Percentiles rank a stretch among this genome's conserved stretches.
Conservation (phyloP, 2,329 filamentous ascomycete species). For the Nannizzia gypsea region DNA sequence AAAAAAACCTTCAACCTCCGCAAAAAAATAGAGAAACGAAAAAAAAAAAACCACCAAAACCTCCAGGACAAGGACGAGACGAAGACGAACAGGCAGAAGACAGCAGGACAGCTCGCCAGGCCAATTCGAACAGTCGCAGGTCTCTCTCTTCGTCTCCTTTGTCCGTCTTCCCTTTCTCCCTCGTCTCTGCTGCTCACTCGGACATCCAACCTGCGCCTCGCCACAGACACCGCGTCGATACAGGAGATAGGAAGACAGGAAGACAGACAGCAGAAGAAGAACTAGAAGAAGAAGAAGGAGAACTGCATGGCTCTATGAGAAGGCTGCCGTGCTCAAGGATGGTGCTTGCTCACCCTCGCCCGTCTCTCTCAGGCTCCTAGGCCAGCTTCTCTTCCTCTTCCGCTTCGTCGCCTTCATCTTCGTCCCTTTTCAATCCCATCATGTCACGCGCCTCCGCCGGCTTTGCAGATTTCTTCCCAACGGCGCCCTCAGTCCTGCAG, state of each 20-base stretch:
- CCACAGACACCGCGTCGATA: background rate
- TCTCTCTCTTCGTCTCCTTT: too few relatives aligned
- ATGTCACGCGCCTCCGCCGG: conserved; percentile 73
- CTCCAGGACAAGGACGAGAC: background rate
- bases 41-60: background rate
- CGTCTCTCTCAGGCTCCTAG: conserved; percentile 30
- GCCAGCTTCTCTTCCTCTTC: conserved; percentile 25
- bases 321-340: conserved; percentile 23
- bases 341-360: conserved; percentile 26
- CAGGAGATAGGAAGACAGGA: too few relatives aligned
- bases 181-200: background rate
- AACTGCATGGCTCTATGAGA: conserved; percentile 5
- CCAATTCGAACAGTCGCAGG: too few relatives aligned
- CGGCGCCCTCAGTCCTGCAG: conserved; percentile 54
- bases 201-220: too few relatives aligned
- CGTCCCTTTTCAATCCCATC: conserved; percentile 36
- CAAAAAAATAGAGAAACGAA: background rate
- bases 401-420: background rate
- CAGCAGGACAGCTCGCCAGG: background rate
- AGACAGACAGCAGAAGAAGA: background rate
- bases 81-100: background rate
- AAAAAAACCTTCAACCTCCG: background rate
- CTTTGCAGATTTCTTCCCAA: conserved; percentile 78
- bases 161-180: background rate
- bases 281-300: background rate